Evolutionary conservation across 139 green algal species (phyloP).

Genomic region (Picochlorum sp.): DNA sequence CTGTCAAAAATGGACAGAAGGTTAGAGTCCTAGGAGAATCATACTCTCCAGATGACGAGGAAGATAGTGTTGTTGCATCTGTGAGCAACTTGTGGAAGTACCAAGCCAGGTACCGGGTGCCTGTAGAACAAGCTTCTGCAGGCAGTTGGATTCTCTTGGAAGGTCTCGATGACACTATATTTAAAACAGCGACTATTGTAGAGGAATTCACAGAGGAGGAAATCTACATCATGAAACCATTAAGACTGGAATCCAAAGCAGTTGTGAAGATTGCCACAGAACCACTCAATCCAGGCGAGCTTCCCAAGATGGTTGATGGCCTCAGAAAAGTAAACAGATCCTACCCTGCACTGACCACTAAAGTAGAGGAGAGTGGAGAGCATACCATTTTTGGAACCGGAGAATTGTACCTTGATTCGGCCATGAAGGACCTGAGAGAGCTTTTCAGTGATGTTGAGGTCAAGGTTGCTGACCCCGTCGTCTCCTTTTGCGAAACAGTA

Average conservation of each 20-base stretch:
- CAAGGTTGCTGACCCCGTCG: constrained; percentile 88
- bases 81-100: constrained; percentile 61
- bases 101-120: constrained; percentile 79
- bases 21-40: constrained; percentile 67
- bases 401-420: constrained; percentile 91
- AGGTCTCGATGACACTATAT: constrained; percentile 76
- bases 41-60: constrained; percentile 96
- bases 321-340: constrained; percentile 86
- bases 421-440: constrained; percentile 94
- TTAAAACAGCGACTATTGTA: constrained; percentile 88
- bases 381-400: constrained; percentile 94
- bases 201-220: constrained; percentile 57
- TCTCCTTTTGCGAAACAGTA: constrained; percentile 94
- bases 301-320: constrained; percentile 92
- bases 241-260: constrained; percentile 50
- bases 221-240: constrained; percentile 72
- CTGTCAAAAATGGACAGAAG: constrained; percentile 69
- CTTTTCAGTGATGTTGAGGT: constrained; percentile 88
- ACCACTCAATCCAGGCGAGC: constrained; percentile 90
- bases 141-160: constrained; percentile 71
- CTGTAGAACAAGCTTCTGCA: constrained; percentile 60
- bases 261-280: constrained; percentile 96
- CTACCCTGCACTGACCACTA: constrained; percentile 82
- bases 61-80: constrained; percentile 74
- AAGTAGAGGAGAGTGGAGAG: constrained; percentile 95